Evolutionary conservation across 495 filamentous ascomycete species (phyloP).

Genomic region (Neurospora pannonica): DNA sequence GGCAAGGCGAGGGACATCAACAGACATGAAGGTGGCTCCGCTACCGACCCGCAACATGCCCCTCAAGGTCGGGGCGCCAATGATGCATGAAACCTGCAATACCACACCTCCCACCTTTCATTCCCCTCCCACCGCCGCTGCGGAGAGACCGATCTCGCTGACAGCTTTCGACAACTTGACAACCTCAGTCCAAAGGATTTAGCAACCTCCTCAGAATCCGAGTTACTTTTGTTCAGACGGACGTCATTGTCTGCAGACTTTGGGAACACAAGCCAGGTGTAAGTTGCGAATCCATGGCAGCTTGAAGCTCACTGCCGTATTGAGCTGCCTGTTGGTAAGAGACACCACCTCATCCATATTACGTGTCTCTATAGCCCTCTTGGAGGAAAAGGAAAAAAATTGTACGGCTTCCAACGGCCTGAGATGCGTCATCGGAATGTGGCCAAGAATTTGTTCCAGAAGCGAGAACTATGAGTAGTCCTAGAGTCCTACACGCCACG

Average conservation of each 20-base stretch:
- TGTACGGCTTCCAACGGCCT: neutral
- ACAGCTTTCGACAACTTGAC: slow-evolving; percentile 5
- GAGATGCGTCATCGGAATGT: neutral
- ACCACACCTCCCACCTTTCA: slow-evolving; percentile 5
- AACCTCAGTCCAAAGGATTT: neutral
- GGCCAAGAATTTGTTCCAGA: neutral
- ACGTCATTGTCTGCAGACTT: neutral
- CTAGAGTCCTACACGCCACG: neutral
- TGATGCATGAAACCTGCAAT: slow-evolving; percentile 10
- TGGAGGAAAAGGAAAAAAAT: neutral
- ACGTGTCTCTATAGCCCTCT: neutral
- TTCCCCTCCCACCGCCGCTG: slow-evolving; percentile 13
- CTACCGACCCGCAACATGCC: slow-evolving; percentile 1
- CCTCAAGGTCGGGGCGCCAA: slow-evolving; percentile 10
- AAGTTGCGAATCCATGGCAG: neutral
- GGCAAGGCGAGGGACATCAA: slow-evolving; percentile 11
- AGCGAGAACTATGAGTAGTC: neutral
- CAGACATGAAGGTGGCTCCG: neutral
- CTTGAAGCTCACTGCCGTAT: neutral
- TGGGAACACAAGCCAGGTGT: neutral
- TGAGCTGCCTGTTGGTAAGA: neutral
- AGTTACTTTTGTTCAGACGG: neutral
- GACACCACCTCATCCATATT: neutral
- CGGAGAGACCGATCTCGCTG: slow-evolving; percentile 17
- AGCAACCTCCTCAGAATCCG: neutral